A percentile compares a stretch with the other conserved stretches of the same genome.
Conservation (phyloP, 495 filamentous ascomycete genomes). For the Aspergillus mulundensis region DNA sequence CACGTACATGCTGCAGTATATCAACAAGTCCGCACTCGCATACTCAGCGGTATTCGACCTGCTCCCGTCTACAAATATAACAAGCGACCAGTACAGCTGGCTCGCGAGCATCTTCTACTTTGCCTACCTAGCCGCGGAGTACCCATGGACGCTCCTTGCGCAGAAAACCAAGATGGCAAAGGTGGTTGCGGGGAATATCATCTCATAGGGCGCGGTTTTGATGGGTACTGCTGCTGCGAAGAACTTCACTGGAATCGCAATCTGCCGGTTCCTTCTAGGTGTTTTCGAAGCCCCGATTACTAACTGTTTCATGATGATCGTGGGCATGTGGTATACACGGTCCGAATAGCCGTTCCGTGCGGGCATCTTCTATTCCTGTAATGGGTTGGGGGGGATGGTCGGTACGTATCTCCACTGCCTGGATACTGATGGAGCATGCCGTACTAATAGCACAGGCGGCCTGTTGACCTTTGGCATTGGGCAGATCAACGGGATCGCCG, state of each 20-base stretch:
- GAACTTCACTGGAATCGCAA: constrained; percentile 34
- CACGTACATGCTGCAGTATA: constrained; percentile 44
- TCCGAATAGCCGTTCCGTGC: constrained; percentile 28
- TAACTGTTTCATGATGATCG: constrained; percentile 42
- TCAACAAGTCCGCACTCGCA: constrained; percentile 35
- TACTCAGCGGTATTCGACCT: constrained; percentile 37
- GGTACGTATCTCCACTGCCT: too few species aligned
- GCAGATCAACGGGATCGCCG: constrained; percentile 39
- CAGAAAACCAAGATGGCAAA: constrained; percentile 43
- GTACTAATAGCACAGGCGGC: too few species aligned
- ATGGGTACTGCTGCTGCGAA: constrained; percentile 33
- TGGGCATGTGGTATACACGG: constrained; percentile 32
- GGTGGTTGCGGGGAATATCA: constrained; percentile 12
- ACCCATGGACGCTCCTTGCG: constrained; percentile 41
- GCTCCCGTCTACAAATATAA: constrained; percentile 26
- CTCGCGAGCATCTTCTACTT: constrained; percentile 56
- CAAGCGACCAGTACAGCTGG: constrained; percentile 47
- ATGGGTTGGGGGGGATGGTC: constrained; percentile 44
- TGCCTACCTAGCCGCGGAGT: constrained; percentile 30
- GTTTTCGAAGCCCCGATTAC: constrained; percentile 35
- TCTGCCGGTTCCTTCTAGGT: constrained; percentile 40
- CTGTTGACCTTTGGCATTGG: constrained; percentile 50
- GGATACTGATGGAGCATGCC: too few species aligned
- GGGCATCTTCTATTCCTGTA: constrained; percentile 42
- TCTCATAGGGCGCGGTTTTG: constrained; percentile 38